A percentile compares a stretch with the other conserved stretches of the same genome.
Evolutionary conservation across 441 rosid genomes (phyloP).

Genomic region (Gossypium trilobum): DNA sequence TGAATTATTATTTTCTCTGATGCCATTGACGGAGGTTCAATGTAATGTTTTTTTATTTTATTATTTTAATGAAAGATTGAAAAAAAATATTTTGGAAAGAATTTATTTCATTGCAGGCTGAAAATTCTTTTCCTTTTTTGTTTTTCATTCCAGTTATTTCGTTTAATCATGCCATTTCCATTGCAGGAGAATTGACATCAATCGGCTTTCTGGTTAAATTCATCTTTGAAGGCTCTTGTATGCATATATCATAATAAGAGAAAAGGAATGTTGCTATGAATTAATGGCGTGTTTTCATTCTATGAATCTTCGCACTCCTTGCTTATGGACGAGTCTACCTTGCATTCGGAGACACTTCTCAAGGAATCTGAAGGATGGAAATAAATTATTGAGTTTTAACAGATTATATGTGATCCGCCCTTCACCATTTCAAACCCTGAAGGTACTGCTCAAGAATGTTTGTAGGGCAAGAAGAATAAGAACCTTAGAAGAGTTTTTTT

Average conservation of each 20-base stretch:
- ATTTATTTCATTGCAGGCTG: neutral
- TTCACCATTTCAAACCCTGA: conserved; percentile 10
- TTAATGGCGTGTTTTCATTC: conserved; percentile 36
- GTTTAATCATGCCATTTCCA: neutral
- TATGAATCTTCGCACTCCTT: conserved; percentile 26
- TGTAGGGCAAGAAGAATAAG: neutral
- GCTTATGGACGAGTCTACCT: conserved; percentile 32
- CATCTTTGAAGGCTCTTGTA: neutral
- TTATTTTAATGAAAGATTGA: neutral
- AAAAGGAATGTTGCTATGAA: conserved; percentile 18
- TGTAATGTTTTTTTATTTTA: neutral
- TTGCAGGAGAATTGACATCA: neutral
- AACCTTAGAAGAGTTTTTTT: neutral
- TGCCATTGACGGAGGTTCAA: neutral
- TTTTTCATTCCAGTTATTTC: neutral
- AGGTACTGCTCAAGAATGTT: conserved; percentile 22
- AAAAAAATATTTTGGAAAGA: neutral
- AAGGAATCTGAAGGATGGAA: conserved; percentile 13
- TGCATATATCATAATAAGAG: neutral
- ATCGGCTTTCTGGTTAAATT: conserved; percentile 15
- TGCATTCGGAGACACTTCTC: conserved; percentile 23
- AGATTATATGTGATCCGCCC: conserved; percentile 13
- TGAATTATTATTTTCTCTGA: neutral
- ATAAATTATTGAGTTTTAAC: conserved; percentile 16
- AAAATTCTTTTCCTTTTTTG: neutral